A percentile compares a stretch with the other conserved stretches of the same genome.
Conservation (phyloP, 768 basidiomycete species). For the Suillus tomentosus region DNA sequence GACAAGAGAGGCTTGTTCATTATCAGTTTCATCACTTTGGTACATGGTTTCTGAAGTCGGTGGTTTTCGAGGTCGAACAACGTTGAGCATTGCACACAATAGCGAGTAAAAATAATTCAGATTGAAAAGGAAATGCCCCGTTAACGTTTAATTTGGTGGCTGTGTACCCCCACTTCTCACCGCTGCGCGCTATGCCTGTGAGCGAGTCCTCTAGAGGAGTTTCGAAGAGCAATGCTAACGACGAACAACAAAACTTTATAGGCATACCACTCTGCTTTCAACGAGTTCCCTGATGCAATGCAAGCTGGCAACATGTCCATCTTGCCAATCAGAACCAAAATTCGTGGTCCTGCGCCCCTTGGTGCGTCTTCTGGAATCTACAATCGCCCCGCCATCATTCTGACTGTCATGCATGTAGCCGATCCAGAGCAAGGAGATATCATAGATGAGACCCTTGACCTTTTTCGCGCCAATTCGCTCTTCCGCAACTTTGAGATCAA, state of each 20-base stretch:
- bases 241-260: constrained; percentile 31
- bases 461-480: constrained; percentile 98
- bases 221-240: constrained; percentile 3
- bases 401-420: constrained; percentile 45
- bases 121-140: background rate
- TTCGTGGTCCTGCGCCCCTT: constrained; percentile 89
- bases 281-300: constrained; percentile 78
- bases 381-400: constrained; percentile 18
- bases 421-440: constrained; percentile 83
- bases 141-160: constrained; percentile 16
- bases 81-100: constrained; percentile 6
- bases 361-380: constrained; percentile 43
- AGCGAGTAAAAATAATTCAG: too few relatives aligned
- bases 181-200: constrained; percentile 50
- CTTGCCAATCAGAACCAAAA: constrained; percentile 87
- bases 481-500: constrained; percentile 99
- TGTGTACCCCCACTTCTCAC: constrained; percentile 31
- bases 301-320: constrained; percentile 89
- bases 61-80: background rate
- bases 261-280: constrained; percentile 97
- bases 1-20: constrained; percentile 48
- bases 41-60: constrained; percentile 19
- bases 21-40: constrained; percentile 28
- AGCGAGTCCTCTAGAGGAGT: constrained; percentile 28
- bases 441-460: constrained; percentile 92